A percentile compares a stretch with the other conserved stretches of the same genome.
phyloP scores from a whole-genome alignment of 1,284 basidiomycete species.

The Meira nashicola region DNA sequence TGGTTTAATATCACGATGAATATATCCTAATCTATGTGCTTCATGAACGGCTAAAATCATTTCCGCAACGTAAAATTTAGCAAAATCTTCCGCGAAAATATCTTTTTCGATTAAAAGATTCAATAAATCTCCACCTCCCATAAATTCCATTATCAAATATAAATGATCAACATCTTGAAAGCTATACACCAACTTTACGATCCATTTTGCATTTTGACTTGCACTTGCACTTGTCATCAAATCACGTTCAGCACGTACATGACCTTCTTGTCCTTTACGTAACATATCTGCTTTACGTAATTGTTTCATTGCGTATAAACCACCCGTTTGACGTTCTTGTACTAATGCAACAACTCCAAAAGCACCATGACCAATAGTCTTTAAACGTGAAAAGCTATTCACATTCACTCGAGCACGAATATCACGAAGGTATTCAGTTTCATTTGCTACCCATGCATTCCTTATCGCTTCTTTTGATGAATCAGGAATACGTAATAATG shows the following conservation, averaged over 20 bases:
- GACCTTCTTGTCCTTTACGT: conserved; percentile 94
- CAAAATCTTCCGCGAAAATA: conserved; percentile 87
- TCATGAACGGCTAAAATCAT: conserved; percentile 95
- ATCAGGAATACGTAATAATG: conserved; percentile 66
- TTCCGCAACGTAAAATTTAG: conserved; percentile 92
- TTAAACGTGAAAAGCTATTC: conserved; percentile 78
- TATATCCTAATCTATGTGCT: conserved; percentile 89
- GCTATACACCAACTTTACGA: conserved; percentile 82
- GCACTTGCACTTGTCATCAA: conserved; percentile 67
- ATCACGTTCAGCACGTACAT: conserved; percentile 84
- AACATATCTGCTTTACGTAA: conserved; percentile 93
- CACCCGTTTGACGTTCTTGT: conserved; percentile 70
- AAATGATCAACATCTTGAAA: conserved; percentile 67
- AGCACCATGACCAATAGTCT: conserved; percentile 95
- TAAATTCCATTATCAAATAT: conserved; percentile 81
- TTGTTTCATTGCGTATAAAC: conserved; percentile 94
- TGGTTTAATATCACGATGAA: conserved; percentile 94
- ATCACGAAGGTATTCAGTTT: conserved; percentile 82
- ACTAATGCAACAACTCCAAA: conserved; percentile 95
- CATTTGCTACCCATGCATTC: conserved; percentile 74
- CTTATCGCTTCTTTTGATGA: conserved; percentile 69
- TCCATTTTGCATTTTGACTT: conserved; percentile 61
- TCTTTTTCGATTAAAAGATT: conserved; percentile 91
- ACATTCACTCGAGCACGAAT: conserved; percentile 74
- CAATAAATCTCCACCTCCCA: conserved; percentile 91